Percentiles rank a stretch among this genome's conserved stretches.
These are phyloP conservation scores for Cladosporium sp. DNA, from an alignment of 2,329 filamentous ascomycete genomes.

Conservation along the genomic window DNA sequence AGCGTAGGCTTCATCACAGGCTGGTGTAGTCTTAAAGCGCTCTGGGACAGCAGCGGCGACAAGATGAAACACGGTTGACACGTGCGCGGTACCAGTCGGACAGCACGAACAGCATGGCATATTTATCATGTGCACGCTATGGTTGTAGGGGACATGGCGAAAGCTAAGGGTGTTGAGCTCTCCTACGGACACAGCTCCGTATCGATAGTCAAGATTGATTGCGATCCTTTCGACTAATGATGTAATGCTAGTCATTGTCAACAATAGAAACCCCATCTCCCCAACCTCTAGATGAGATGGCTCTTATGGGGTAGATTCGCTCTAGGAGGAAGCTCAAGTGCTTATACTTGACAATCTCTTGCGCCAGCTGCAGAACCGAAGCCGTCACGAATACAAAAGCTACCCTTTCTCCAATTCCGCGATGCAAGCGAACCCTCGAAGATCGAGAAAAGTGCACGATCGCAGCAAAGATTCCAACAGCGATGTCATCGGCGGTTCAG, in stretches of 20 bases:
- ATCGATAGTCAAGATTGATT: no score
- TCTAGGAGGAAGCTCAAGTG: background rate
- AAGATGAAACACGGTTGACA: background rate
- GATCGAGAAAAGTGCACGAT: no score
- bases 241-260: no score
- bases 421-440: no score
- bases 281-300: background rate
- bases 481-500: background rate
- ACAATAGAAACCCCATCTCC: background rate
- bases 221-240: no score
- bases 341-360: background rate
- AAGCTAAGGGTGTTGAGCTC: no score
- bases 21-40: no score
- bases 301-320: background rate
- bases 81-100: background rate
- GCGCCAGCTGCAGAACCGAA: background rate
- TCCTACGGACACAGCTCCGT: background rate
- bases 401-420: no score
- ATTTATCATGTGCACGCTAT: no score
- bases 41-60: no score
- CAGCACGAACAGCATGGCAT: no score
- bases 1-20: slow-evolving; percentile 16
- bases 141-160: no score
- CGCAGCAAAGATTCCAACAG: background rate
- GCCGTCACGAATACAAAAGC: background rate